phyloP scores from a whole-genome alignment of 495 filamentous ascomycete species.

The Astrothelium subdiscretum region DNA sequence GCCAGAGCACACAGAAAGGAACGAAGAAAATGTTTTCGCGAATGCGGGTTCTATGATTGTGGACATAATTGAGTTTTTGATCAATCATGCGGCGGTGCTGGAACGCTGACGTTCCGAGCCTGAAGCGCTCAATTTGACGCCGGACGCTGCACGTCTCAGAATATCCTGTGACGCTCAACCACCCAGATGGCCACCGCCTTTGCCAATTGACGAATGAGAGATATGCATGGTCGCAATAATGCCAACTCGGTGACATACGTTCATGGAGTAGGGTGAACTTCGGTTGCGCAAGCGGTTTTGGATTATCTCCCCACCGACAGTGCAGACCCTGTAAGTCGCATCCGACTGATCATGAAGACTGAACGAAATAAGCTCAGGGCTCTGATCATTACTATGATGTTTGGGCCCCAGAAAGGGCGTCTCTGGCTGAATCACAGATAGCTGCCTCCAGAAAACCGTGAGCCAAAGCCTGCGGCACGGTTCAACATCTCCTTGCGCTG shows the following conservation, averaged over 20 bases:
- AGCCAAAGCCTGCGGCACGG: conserved; percentile 70
- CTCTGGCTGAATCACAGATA: conserved; percentile 42
- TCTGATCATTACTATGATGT: background rate
- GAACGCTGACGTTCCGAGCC: background rate
- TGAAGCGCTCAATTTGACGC: background rate
- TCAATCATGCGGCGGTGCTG: background rate
- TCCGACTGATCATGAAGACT: background rate
- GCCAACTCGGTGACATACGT: background rate
- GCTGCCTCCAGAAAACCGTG: conserved; percentile 66
- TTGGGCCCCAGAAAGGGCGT: background rate
- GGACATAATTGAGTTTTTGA: background rate
- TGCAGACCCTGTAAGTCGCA: background rate
- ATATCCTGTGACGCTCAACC: background rate
- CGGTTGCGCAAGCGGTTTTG: background rate
- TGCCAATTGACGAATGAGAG: background rate
- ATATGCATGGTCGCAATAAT: background rate
- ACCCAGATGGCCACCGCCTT: background rate
- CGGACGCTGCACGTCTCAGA: background rate
- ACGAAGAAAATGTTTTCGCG: background rate
- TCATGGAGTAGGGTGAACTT: background rate
- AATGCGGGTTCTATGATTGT: background rate
- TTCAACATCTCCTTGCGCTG: conserved; percentile 72
- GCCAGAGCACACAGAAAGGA: background rate
- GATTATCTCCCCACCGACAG: background rate
- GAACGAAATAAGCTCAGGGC: background rate